Percentiles rank a stretch among this genome's conserved stretches.
phyloP scores from a whole-genome alignment of 805 yeast genomes.

The Candida silvicultrix region DNA sequence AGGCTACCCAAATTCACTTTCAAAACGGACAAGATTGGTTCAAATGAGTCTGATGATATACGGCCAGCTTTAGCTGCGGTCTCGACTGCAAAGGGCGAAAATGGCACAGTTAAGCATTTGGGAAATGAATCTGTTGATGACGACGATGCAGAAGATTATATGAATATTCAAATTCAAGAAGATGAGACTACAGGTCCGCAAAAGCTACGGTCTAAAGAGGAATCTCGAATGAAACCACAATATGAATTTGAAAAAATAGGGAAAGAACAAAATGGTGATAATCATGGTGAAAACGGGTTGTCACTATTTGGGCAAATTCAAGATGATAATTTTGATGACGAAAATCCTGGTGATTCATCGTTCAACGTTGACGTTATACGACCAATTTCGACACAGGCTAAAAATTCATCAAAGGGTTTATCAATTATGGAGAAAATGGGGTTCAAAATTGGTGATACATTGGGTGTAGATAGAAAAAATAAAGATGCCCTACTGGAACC shows the following conservation, averaged over 20 bases:
- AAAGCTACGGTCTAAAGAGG: neutral
- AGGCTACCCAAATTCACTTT: neutral
- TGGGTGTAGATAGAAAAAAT: slow-evolving; percentile 28
- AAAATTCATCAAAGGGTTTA: slow-evolving; percentile 35
- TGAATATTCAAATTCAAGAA: slow-evolving; percentile 20
- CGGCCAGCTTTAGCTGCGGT: neutral
- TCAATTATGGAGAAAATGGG: slow-evolving; percentile 58
- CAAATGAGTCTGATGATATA: slow-evolving; percentile 3
- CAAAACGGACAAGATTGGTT: slow-evolving; percentile 5
- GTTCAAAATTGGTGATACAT: slow-evolving; percentile 37
- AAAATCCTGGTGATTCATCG: neutral
- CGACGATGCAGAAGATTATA: slow-evolving; percentile 22
- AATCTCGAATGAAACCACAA: neutral
- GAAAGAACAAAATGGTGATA: neutral
- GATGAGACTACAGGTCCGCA: slow-evolving; percentile 6
- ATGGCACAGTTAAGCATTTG: too few species aligned
- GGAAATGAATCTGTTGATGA: too few species aligned
- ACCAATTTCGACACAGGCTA: slow-evolving; percentile 3
- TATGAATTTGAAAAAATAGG: neutral
- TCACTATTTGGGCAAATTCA: slow-evolving; percentile 16
- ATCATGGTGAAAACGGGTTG: too few species aligned
- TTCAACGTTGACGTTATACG: neutral
- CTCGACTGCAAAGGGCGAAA: too few species aligned
- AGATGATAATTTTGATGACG: neutral
- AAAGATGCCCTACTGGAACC: slow-evolving; percentile 27